Percentiles rank a stretch among this genome's conserved stretches.
phyloP scores from a whole-genome alignment of 2,329 filamentous ascomycete genomes.

The Colletotrichum cereale region DNA sequence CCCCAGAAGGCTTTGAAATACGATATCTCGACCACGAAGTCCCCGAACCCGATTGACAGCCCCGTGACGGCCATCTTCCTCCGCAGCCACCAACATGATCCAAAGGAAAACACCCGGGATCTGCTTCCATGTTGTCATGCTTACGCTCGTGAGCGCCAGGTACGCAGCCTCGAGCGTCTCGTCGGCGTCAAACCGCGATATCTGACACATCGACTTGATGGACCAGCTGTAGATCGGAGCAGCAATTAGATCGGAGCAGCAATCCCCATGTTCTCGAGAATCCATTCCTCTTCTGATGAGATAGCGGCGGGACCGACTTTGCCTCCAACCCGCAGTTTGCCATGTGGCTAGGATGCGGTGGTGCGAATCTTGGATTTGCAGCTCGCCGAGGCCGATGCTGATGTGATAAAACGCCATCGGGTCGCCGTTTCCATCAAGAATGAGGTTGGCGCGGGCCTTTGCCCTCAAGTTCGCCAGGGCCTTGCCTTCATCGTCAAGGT shows the following conservation, averaged over 20 bases:
- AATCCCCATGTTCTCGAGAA: slow-evolving; percentile 44
- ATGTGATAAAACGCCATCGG: slow-evolving; percentile 40
- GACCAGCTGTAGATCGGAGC: slow-evolving; percentile 46
- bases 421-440: slow-evolving; percentile 43
- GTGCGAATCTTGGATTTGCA: slow-evolving; percentile 40
- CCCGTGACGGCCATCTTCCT: slow-evolving; percentile 47
- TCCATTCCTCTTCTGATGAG: slow-evolving; percentile 30
- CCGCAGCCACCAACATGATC: slow-evolving; percentile 47
- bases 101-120: slow-evolving; percentile 49
- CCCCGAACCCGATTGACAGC: slow-evolving; percentile 46
- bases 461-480: neutral
- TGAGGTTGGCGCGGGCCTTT: slow-evolving; percentile 25
- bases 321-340: slow-evolving; percentile 34
- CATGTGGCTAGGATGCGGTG: slow-evolving; percentile 44
- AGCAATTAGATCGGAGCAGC: slow-evolving; percentile 46
- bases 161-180: slow-evolving; percentile 43
- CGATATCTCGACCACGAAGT: slow-evolving; percentile 45
- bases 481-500: neutral
- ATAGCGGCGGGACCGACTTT: neutral
- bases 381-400: slow-evolving; percentile 12
- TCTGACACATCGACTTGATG: slow-evolving; percentile 43
- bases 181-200: slow-evolving; percentile 44
- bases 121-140: slow-evolving; percentile 47
- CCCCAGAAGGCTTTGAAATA: slow-evolving; percentile 46
- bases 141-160: slow-evolving; percentile 44